phyloP scores from a whole-genome alignment of 257 asterid genomes.

The Fraxinus quadrangulata region DNA sequence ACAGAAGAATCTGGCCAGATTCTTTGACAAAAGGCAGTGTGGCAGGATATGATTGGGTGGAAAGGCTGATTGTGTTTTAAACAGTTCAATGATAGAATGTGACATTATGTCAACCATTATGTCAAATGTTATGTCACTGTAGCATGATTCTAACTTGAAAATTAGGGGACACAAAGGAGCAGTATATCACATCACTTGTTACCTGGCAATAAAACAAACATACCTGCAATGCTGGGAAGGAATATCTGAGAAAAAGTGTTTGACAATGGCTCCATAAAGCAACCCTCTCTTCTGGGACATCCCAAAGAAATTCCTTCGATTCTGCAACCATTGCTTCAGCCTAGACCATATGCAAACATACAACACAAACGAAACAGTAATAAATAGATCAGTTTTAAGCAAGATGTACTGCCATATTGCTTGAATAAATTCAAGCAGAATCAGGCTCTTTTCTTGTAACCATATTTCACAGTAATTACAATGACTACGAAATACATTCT shows the following conservation, averaged over 20 bases:
- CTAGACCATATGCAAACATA: slow-evolving; percentile 48
- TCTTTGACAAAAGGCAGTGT: no score
- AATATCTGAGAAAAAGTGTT: slow-evolving; percentile 80
- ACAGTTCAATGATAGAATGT: no score
- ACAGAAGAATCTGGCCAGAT: no score
- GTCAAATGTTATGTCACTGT: no score
- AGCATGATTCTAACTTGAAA: not conserved
- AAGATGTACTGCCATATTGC: slow-evolving; percentile 12
- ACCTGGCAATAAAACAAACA: slow-evolving; percentile 23
- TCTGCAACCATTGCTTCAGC: slow-evolving; percentile 99
- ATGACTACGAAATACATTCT: slow-evolving; percentile 8
- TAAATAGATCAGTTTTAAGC: slow-evolving; percentile 23
- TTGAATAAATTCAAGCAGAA: slow-evolving; percentile 16
- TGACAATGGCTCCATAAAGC: slow-evolving; percentile 99
- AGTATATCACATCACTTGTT: slow-evolving; percentile 19
- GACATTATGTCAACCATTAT: no score
- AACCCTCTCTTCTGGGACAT: slow-evolving; percentile 95
- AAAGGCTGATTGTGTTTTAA: no score
- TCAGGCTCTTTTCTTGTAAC: slow-evolving; percentile 10
- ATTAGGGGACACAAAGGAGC: slow-evolving; percentile 10
- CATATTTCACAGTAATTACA: slow-evolving; percentile 12
- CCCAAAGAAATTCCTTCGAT: slow-evolving; percentile 99
- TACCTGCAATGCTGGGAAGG: slow-evolving; percentile 91
- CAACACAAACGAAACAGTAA: slow-evolving; percentile 30
- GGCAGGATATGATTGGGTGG: no score